A percentile compares a stretch with the other conserved stretches of the same genome.
These are phyloP conservation scores for Yamadazyma sp. DNA, from an alignment of 1,139 yeast genomes.

Conservation along the genomic window DNA sequence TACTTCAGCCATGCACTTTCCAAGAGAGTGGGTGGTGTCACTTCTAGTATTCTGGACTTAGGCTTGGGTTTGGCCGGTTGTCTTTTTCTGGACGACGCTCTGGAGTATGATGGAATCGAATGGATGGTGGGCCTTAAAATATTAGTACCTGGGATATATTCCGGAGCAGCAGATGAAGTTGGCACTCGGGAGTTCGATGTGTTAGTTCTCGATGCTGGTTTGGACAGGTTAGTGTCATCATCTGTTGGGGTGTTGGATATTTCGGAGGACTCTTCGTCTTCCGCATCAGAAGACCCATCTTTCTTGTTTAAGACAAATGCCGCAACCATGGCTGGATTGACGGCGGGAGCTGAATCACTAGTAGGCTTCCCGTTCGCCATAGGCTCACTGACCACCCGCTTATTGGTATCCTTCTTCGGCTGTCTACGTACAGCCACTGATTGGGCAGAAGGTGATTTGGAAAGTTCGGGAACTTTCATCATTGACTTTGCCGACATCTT, in stretches of 20 bases:
- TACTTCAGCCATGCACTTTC: conserved; percentile 71
- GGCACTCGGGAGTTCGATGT: conserved; percentile 7
- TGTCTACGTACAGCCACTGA: conserved; percentile 9
- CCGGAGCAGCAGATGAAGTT: conserved; percentile 17
- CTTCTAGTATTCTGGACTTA: conserved; percentile 37
- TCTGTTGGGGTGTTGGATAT: conserved; percentile 16
- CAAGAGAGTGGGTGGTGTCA: conserved; percentile 54
- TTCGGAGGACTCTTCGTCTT: conserved; percentile 12
- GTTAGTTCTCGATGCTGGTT: conserved; percentile 9
- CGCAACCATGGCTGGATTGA: conserved; percentile 46
- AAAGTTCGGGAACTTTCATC: conserved; percentile 52
- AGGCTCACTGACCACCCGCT: conserved; percentile 20
- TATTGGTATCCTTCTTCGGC: conserved; percentile 8
- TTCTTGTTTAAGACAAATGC: conserved; percentile 42
- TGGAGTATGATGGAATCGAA: conserved; percentile 34
- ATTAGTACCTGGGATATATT: conserved; percentile 58
- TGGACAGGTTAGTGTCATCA: conserved; percentile 5
- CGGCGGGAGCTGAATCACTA: conserved; percentile 11
- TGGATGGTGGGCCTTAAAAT: conserved; percentile 54
- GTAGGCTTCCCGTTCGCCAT: not conserved
- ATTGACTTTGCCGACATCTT: conserved; percentile 55
- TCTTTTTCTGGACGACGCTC: conserved; percentile 17
- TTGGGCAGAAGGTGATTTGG: conserved; percentile 24
- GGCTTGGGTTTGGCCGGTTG: conserved; percentile 15
- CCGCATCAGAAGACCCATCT: conserved; percentile 17